Evolutionary conservation across 441 rosid genomes (phyloP), one percentile per base, ranked within the genome.

Genomic region (Corymbia citriodora): DNA sequence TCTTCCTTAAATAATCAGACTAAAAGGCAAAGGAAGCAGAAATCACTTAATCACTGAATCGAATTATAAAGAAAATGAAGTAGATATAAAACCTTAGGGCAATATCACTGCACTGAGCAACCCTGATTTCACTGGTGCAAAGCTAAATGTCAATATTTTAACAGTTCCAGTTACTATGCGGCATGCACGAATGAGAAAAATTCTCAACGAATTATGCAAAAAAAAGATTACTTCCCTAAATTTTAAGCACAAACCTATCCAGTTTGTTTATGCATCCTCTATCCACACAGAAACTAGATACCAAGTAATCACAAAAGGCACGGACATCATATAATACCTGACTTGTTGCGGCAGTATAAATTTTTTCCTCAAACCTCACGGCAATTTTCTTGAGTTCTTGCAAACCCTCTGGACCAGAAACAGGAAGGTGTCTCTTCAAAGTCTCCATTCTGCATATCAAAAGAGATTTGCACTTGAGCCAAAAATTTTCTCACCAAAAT

Each of bases 331-430:
- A 68, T 53, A 68, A 40, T 36, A 91, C 92, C 92, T 89, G 92
- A 36, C 59, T 59, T 40, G 27, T 18, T 57, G 92, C 91, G 81
- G 45, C 82, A 53, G 59, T 59, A 36, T 89, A 89, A 72, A 89
- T 87, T 54, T 87, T 91, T 88, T 91, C 92, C 89, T 91, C 92
- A 87, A 91, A 91, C 57, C 81, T 65, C 89, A 88, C 52, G 4
- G 91, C 92, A 89, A 89, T 91, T 79, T 91, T 91, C 91, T 68
- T 89, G 55, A 87, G 88, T 74, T 91, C 92, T 48, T 45, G 59
- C 89, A 89, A 89, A 87, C 89, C 91, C 23, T 87, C 89, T 48
- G 89, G 88, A 79, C 89, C 91, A 87, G 89, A 89, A 91, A 87
- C 88, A 14, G 91, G 90, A 65, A 74, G 53, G 55, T 87, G 90